Conservation (phyloP, 2,329 filamentous ascomycete genomes). For the Coleophoma eucalyptorum region DNA sequence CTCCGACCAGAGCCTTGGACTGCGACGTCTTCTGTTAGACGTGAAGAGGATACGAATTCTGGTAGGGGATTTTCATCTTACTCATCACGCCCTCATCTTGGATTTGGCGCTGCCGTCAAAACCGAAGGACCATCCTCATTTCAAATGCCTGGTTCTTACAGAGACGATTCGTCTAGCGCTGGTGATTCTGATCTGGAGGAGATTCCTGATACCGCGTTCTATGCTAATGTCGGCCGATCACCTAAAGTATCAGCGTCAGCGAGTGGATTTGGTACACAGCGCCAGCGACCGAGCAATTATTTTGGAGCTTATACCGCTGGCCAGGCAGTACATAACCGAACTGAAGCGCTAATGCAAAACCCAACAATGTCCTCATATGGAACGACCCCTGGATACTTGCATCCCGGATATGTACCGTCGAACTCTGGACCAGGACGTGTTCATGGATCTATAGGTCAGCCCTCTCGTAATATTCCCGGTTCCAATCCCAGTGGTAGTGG, state of each 20-base stretch:
- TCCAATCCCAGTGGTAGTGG: too few species aligned
- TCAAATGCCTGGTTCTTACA: constrained; percentile 14
- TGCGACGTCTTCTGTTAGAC: constrained; percentile 3
- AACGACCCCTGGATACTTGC: too few species aligned
- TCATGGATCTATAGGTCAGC: too few species aligned
- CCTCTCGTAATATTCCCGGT: too few species aligned
- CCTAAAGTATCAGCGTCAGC: background rate
- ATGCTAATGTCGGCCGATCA: constrained; percentile 16
- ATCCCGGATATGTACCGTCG: too few species aligned
- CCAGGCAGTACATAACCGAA: background rate
- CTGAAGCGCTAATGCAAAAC: too few species aligned
- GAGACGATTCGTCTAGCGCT: constrained; percentile 13
- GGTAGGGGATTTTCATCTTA: background rate
- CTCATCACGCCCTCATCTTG: background rate
- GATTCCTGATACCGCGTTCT: constrained; percentile 21
- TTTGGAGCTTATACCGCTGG: constrained; percentile 14
- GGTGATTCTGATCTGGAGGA: constrained; percentile 27
- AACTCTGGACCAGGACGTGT: too few species aligned
- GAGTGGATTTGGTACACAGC: too few species aligned
- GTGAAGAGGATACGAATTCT: constrained; percentile 1
- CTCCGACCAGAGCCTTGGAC: background rate
- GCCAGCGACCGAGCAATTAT: background rate
- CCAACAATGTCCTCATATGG: too few species aligned
- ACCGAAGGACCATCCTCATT: background rate
- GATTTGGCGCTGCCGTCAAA: background rate